Evolutionary conservation across 1,284 basidiomycete genomes (phyloP), one percentile per base, ranked within the genome.

Genomic region (Pyrrhoderma lamaoense): DNA sequence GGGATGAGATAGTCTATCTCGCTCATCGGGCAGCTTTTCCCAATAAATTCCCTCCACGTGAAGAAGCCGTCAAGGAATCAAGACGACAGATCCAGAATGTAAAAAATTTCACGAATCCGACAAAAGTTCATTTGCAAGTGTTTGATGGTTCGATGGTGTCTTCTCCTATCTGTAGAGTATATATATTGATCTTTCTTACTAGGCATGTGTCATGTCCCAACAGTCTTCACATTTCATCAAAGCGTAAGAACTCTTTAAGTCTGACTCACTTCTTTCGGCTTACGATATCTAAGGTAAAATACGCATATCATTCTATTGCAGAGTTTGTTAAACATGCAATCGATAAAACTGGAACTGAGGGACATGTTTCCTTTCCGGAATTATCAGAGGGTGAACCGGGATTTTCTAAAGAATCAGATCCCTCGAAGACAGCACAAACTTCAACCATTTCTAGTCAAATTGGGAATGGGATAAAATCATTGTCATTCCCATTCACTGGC

Each of bases 11-110:
- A 51, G 72, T 93, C 25, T 91, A 86, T 61, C 57, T 82, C 22
- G 89, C 91, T 0, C 90, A 93, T 65, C 85, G 88, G 55, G 89
- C 90, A 0, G 89, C 90, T 0, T 71, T 86, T 61, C 91, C 90
- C 0, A 71, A 76, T 0, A 64, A 77, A 31, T 89, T 83, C 60
- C 89, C 88, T 0, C 67, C 82, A 0, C 69, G 82, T 31, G 69
- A 74, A 8, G 81, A 83, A 25, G 71, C 83, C 0, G 64, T 80
- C 5, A 63, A 65, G 27, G 70, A 73, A 19, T 69, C 68, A 3
- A 59, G 58, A 18, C 64, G 80, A n/a, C 78, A 80, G 62, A 66
- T 65, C 56, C 74, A 76, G 52, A 80, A 80, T 54, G 70, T 62
- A 8, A 69, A 75, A 42, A 75, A 72, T 44, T 82, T 80, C 61